Percentiles rank a stretch among this genome's conserved stretches.
These are phyloP conservation scores for Monascus purpureus DNA, from an alignment of 495 filamentous ascomycete genomes.

Conservation along the genomic window DNA sequence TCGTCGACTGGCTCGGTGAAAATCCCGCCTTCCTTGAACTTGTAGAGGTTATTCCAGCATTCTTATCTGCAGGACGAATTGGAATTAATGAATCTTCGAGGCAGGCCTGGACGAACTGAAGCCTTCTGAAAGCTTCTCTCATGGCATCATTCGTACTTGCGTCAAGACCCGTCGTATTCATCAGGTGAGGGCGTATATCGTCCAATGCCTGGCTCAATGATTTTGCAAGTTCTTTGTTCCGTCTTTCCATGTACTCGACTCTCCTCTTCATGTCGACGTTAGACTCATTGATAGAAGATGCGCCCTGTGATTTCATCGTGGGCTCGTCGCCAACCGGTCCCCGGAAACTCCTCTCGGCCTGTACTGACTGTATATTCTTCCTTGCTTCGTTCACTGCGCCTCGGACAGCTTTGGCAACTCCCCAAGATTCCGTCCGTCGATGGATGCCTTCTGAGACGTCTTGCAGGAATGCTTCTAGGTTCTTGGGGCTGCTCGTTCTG, in stretches of 20 bases:
- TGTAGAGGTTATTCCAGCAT: background rate
- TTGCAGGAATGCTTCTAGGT: slow-evolving; percentile 64
- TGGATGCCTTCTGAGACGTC: slow-evolving; percentile 77
- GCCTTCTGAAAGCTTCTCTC: slow-evolving; percentile 47
- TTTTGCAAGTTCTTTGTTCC: slow-evolving; percentile 58
- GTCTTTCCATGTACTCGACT: slow-evolving; percentile 42
- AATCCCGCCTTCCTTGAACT: no score
- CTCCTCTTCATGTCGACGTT: slow-evolving; percentile 15
- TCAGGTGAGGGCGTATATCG: slow-evolving; percentile 40
- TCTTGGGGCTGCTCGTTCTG: slow-evolving; percentile 43
- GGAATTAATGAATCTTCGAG: slow-evolving; percentile 52
- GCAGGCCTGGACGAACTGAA: slow-evolving; percentile 67
- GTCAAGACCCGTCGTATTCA: slow-evolving; percentile 39
- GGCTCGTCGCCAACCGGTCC: background rate
- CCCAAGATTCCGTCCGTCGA: slow-evolving; percentile 69
- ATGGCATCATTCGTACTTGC: slow-evolving; percentile 7
- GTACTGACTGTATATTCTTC: slow-evolving; percentile 54
- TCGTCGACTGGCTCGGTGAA: background rate
- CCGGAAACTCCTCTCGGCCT: slow-evolving; percentile 26
- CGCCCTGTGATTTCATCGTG: background rate
- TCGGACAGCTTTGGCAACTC: slow-evolving; percentile 79
- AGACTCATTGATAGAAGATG: background rate
- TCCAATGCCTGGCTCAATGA: slow-evolving; percentile 59
- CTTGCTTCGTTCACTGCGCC: slow-evolving; percentile 78
- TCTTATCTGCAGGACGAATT: slow-evolving; percentile 16